These are phyloP conservation scores for Saccharomyces hybrid DNA, from an alignment of 1,139 yeast genomes.

Conservation along the genomic window DNA sequence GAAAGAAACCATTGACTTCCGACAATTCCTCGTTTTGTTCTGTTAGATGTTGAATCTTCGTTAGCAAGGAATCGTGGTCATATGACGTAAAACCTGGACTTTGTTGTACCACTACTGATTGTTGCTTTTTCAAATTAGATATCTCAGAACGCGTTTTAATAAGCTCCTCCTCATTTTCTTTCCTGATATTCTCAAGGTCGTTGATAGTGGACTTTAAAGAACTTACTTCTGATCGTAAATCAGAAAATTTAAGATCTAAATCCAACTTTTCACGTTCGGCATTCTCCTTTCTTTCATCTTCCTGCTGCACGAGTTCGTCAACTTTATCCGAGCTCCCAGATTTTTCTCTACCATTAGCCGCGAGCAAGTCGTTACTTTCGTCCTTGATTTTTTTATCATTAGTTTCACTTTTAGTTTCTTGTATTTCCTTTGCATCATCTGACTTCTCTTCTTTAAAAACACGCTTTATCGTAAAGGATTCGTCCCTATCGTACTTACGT, in stretches of 20 bases:
- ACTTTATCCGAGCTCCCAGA: neutral
- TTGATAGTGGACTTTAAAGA: constrained; percentile 18
- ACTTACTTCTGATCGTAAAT: constrained; percentile 29
- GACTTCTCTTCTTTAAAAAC: constrained; percentile 29
- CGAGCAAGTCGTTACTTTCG: constrained; percentile 2
- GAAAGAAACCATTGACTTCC: constrained; percentile 31
- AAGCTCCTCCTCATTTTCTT: constrained; percentile 18
- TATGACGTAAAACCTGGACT: neutral
- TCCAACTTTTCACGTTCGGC: constrained; percentile 5
- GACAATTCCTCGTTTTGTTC: constrained; percentile 30
- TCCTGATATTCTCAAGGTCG: constrained; percentile 22
- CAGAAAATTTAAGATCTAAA: constrained; percentile 20
- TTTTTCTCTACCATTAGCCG: neutral
- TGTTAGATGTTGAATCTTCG: constrained; percentile 23
- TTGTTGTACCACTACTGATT: neutral
- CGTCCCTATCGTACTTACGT: constrained; percentile 27
- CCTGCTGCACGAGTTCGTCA: constrained; percentile 3
- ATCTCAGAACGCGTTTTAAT: constrained; percentile 31
- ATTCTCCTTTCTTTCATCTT: constrained; percentile 1
- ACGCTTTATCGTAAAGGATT: constrained; percentile 27
- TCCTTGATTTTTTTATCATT: neutral
- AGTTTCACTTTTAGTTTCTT: neutral
- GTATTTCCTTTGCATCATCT: constrained; percentile 10
- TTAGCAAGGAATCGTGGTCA: constrained; percentile 17
- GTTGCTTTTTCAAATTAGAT: constrained; percentile 1